These are phyloP conservation scores for Leccinum aurantiacum DNA, from an alignment of 768 basidiomycete genomes.

Conservation along the genomic window DNA sequence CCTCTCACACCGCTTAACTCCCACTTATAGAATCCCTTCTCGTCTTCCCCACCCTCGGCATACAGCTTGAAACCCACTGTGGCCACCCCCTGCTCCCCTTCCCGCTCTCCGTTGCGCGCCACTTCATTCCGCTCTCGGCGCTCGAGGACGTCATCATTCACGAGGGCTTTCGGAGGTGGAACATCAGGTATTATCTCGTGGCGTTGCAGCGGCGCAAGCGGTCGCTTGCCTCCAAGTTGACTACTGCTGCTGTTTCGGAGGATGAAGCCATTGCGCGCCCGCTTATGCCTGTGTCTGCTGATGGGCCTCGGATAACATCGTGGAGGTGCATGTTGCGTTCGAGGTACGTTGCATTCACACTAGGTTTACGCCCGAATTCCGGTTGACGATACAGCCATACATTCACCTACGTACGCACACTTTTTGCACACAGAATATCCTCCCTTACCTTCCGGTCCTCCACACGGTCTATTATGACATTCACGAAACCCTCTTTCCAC, in stretches of 20 bases:
- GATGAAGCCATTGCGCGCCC: not conserved
- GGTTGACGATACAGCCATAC: not conserved
- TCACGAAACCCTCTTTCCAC: conserved; percentile 42
- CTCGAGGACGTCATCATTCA: conserved; percentile 70
- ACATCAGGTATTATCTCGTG: conserved; percentile 65
- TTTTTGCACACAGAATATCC: conserved; percentile 47
- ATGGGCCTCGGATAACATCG: conserved; percentile 12
- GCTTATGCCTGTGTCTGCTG: not conserved
- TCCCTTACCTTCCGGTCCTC: conserved; percentile 64
- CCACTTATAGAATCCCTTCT: conserved; percentile 61
- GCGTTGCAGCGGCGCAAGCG: conserved; percentile 32
- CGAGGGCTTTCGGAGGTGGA: conserved; percentile 72
- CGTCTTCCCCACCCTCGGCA: conserved; percentile 62
- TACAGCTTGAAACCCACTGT: conserved; percentile 72
- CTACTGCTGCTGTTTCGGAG: not conserved
- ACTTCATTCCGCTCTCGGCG: conserved; percentile 56
- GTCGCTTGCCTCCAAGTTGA: not conserved
- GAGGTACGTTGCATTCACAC: conserved; percentile 41
- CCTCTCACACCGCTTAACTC: no score
- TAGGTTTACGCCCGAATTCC: not conserved
- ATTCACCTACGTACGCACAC: no score
- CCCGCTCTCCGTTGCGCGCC: conserved; percentile 37
- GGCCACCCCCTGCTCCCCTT: conserved; percentile 44
- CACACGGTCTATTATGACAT: conserved; percentile 58
- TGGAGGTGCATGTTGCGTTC: conserved; percentile 54